Evolutionary conservation across 768 basidiomycete genomes (phyloP).

Genomic region (Mrakia gelida): DNA sequence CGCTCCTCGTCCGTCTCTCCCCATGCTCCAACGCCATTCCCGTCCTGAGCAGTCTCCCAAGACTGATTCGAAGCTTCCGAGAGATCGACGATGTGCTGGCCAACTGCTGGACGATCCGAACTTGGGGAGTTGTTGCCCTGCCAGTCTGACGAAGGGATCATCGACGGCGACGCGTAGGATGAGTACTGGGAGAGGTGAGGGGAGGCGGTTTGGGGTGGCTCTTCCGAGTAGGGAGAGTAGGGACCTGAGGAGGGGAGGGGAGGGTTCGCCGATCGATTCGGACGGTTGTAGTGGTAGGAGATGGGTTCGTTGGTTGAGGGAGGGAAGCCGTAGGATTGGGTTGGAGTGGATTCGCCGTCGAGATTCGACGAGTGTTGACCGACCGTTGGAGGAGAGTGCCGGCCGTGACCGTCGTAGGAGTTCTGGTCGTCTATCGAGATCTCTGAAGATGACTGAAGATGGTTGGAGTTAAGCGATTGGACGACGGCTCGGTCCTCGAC

Average conservation of each 20-base stretch:
- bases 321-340: neutral
- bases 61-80: neutral
- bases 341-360: neutral
- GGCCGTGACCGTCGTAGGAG: neutral
- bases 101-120: neutral
- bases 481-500: neutral
- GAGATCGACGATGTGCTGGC: neutral
- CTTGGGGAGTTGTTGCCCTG: neutral
- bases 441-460: neutral
- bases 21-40: neutral
- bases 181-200: neutral
- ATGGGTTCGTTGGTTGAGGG: neutral
- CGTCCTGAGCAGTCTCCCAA: neutral
- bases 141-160: neutral
- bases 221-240: slow-evolving; percentile 4
- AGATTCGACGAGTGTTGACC: neutral
- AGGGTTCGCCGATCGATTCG: neutral
- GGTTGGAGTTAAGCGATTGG: neutral
- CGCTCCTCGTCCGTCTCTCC: neutral
- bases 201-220: neutral
- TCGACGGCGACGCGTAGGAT: neutral
- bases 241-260: neutral
- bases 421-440: neutral
- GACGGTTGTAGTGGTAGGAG: neutral
- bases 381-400: neutral